Evolutionary conservation across 345 rosid genomes (phyloP).

Genomic region (Anastatica hierochuntica): DNA sequence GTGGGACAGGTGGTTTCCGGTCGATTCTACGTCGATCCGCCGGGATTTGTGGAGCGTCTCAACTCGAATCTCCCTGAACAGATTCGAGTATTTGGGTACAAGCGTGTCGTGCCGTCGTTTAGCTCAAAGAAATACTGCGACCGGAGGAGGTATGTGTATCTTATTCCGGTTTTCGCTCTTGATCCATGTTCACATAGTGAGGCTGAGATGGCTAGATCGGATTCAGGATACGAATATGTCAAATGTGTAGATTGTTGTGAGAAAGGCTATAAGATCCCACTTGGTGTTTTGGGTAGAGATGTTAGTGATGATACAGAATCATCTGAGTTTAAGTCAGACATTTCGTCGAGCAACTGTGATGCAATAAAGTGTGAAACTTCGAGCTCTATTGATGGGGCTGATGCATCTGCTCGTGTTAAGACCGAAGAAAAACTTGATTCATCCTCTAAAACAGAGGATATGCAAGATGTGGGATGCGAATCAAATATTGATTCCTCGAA

Average conservation of each 20-base stretch:
- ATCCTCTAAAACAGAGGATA: constrained; percentile 9
- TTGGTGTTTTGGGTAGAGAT: constrained; percentile 60
- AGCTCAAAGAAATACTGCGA: constrained; percentile 84
- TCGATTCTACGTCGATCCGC: constrained; percentile 79
- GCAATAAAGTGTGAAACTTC: constrained; percentile 15
- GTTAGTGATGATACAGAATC: constrained; percentile 17
- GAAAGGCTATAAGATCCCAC: constrained; percentile 63
- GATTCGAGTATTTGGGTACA: constrained; percentile 72
- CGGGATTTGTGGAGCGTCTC: constrained; percentile 74
- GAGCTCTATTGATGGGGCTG: constrained; percentile 7
- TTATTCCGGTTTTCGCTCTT: constrained; percentile 80
- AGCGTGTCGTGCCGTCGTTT: constrained; percentile 65
- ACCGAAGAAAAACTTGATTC: neutral
- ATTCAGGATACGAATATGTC: constrained; percentile 55
- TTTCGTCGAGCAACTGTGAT: constrained; percentile 30
- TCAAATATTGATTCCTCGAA: neutral
- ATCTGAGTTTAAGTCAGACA: constrained; percentile 19
- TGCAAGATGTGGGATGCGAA: constrained; percentile 15
- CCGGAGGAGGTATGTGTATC: constrained; percentile 85
- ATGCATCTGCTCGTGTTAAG: neutral
- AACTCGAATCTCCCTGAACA: constrained; percentile 49
- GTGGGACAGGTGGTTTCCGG: constrained; percentile 96
- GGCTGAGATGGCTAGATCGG: constrained; percentile 67
- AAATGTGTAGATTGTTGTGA: constrained; percentile 78
- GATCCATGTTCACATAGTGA: constrained; percentile 66